Base-by-base conservation (phyloP, 805 yeast genomes). In the Cyberlindnera saturnus region DNA sequence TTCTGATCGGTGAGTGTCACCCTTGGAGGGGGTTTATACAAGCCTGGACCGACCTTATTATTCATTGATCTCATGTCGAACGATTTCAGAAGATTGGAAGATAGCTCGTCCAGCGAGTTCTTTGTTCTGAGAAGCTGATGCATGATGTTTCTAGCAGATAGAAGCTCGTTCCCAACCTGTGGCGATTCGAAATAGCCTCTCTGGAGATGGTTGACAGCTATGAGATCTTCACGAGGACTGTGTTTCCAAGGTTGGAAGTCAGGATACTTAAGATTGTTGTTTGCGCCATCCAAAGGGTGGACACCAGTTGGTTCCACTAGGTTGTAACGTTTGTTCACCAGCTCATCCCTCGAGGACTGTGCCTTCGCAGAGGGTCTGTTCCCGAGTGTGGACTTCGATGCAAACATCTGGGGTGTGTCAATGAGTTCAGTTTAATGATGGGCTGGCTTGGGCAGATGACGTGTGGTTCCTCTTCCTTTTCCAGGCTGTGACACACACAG, bases 1-100 rank as follows among this genome's bases (percentile, higher is more conserved):
- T 86, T 86, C 56, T 81, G 83, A 46, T 90, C 96, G 0, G 97
- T 90, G 28, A 91, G 63, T 0, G 96, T 91, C 23, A 91, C 96
- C 49, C 96, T 69, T 11, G 95, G 90, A 1, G 96, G 96, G 6
- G 91, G 86, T 49, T 77, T 81, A 65, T 80, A 86, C 6, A 79
- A 70, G 3, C 81, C 67, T 10, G 73, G 64, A 3, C 64, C 60
- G 13, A 80, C 65, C 36, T 69, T 66, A 52, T 74, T 75, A 44
- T 69, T 59, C 18, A 66, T 58, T 23, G 71, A 65, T 31, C 82
- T 67, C 34, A 67, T 62, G n/a, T 67, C 65, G 51, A 78, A 65
- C 5, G 84, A 70, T 41, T 65, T 65, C 39, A 72, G 60, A 51
- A 80, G 63, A 42, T 74, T 70, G 36, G 65, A 58, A 3, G 76